Percentiles rank a stretch among this genome's conserved stretches.
Conservation (phyloP, 306 rosid genomes). For the Argentina anserina region DNA sequence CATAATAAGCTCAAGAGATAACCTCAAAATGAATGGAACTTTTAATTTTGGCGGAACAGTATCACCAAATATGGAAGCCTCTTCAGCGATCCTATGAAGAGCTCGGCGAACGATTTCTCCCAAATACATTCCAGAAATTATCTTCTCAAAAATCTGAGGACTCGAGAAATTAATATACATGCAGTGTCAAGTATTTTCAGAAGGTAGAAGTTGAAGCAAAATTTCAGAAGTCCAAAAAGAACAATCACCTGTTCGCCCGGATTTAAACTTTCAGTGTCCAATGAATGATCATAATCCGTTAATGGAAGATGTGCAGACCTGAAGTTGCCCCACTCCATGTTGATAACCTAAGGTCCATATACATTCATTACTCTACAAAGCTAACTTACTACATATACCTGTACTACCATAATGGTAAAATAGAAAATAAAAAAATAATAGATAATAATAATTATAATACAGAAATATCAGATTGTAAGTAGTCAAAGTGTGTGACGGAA, state of each 20-base stretch:
- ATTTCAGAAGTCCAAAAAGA: constrained; percentile 4
- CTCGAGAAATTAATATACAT: constrained; percentile 20
- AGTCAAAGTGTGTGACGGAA: constrained; percentile 3
- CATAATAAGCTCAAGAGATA: background rate
- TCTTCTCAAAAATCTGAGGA: constrained; percentile 79
- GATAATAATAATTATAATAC: background rate
- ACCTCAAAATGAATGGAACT: constrained; percentile 76
- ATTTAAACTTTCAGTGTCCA: constrained; percentile 79
- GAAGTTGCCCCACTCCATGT: constrained; percentile 99
- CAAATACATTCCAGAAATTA: constrained; percentile 98
- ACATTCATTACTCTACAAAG: background rate
- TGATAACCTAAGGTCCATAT: constrained; percentile 59
- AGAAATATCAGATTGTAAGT: background rate
- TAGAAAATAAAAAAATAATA: background rate
- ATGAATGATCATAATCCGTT: constrained; percentile 67
- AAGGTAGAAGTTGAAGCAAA: background rate
- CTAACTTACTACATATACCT: background rate
- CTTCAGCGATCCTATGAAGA: constrained; percentile 74
- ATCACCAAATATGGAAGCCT: constrained; percentile 78
- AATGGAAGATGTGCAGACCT: constrained; percentile 77
- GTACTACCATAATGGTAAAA: background rate
- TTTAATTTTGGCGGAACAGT: constrained; percentile 71
- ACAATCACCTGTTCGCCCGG: constrained; percentile 89
- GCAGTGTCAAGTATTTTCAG: background rate
- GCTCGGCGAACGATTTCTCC: constrained; percentile 87